A percentile compares a stretch with the other conserved stretches of the same genome.
phyloP scores from a whole-genome alignment of 208 protist species.

The Trypanosoma congolense region DNA sequence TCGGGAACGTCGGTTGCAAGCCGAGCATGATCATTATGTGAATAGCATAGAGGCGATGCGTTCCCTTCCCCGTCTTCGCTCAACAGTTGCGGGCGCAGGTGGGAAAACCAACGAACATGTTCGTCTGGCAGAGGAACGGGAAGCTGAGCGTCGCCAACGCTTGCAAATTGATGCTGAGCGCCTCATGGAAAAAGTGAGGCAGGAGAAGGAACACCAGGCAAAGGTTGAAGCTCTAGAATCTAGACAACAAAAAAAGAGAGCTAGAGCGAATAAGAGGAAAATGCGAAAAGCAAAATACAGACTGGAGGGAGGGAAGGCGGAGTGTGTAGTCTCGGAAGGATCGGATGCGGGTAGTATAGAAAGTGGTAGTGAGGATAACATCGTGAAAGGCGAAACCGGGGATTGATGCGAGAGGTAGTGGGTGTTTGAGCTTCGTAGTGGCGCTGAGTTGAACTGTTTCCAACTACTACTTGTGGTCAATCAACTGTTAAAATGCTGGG shows the following conservation, averaged over 20 bases:
- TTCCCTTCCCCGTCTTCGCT: slow-evolving; percentile 63
- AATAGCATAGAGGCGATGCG: slow-evolving; percentile 65
- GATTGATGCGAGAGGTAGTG: slow-evolving; percentile 1
- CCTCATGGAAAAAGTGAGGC: slow-evolving; percentile 24
- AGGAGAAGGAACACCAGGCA: slow-evolving; percentile 31
- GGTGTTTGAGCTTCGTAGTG: neutral
- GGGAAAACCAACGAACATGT: slow-evolving; percentile 72
- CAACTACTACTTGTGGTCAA: too few species aligned
- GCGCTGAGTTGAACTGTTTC: neutral
- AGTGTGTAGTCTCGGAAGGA: slow-evolving; percentile 14
- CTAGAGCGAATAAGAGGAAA: slow-evolving; percentile 23
- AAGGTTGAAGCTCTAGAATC: slow-evolving; percentile 43
- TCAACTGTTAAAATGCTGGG: too few species aligned
- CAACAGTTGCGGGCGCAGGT: slow-evolving; percentile 77
- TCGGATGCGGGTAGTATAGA: slow-evolving; percentile 30
- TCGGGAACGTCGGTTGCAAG: slow-evolving; percentile 55
- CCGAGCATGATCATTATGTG: slow-evolving; percentile 70
- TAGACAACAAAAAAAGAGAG: slow-evolving; percentile 48
- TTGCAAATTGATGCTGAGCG: slow-evolving; percentile 33
- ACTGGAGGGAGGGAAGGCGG: slow-evolving; percentile 21
- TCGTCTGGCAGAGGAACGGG: slow-evolving; percentile 60
- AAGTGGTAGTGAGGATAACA: slow-evolving; percentile 18
- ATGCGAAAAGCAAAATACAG: slow-evolving; percentile 22
- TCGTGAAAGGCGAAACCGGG: slow-evolving; percentile 22
- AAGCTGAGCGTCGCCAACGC: slow-evolving; percentile 46